Percentiles rank a stretch among this genome's conserved stretches.
Evolutionary conservation across 2,329 filamentous ascomycete genomes (phyloP).

Genomic region (Immersiporthe knoxdaviesiana): DNA sequence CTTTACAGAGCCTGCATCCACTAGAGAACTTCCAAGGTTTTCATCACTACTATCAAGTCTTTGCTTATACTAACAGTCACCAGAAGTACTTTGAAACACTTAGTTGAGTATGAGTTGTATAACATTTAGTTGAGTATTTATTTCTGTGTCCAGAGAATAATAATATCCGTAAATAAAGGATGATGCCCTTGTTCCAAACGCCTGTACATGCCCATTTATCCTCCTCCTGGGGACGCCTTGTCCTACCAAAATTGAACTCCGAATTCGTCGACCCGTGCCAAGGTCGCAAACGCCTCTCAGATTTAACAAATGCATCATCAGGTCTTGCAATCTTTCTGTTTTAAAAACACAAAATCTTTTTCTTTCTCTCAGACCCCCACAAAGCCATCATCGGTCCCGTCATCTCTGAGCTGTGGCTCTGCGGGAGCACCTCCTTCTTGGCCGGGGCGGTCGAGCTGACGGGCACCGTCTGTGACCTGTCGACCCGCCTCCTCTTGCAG

Average conservation of each 20-base stretch:
- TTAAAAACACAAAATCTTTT: not conserved
- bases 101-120: not conserved
- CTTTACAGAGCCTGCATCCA: not conserved
- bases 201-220: constrained; percentile 5
- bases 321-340: not conserved
- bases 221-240: not conserved
- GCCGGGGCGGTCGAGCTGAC: not conserved
- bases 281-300: not conserved
- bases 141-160: not conserved
- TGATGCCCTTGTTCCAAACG: not conserved
- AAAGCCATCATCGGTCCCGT: constrained; percentile 28
- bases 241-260: not conserved
- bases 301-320: not conserved
- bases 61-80: too few relatives aligned
- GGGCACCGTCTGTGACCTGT: not conserved
- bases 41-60: too few relatives aligned
- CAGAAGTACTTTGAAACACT: not conserved
- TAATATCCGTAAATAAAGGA: not conserved
- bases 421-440: constrained; percentile 10
- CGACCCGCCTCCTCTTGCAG: constrained; percentile 21
- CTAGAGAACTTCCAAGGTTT: not conserved
- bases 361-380: constrained; percentile 19
- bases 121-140: not conserved
- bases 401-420: constrained; percentile 19
- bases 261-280: not conserved